Conservation (phyloP, 495 filamentous ascomycete genomes). For the Penicillium cataractarum region DNA sequence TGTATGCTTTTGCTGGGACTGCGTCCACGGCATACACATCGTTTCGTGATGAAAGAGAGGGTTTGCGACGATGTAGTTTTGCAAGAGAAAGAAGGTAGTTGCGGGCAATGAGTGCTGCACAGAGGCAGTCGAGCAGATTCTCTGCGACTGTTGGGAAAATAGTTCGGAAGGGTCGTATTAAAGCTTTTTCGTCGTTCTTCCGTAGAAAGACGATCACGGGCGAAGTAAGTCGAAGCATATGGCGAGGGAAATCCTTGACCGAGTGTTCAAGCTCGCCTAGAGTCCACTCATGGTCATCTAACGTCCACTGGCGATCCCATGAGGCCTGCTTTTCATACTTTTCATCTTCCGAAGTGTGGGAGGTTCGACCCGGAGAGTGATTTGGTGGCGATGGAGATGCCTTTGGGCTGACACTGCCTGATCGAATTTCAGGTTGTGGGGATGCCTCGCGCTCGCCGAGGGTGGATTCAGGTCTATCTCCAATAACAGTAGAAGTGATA, state of each 20-base stretch:
- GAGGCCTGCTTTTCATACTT: conserved; percentile 33
- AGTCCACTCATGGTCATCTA: conserved; percentile 53
- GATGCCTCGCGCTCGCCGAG: conserved; percentile 23
- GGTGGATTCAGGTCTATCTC: conserved; percentile 29
- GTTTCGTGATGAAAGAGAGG: conserved; percentile 22
- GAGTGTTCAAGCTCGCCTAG: conserved; percentile 49
- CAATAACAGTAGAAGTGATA: conserved; percentile 32
- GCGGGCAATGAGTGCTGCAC: conserved; percentile 63
- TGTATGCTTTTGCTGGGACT: conserved; percentile 43
- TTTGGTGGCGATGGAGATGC: conserved; percentile 21
- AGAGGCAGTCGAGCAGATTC: conserved; percentile 62
- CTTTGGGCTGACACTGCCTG: conserved; percentile 33
- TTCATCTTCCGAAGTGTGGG: conserved; percentile 35
- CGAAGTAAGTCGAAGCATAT: conserved; percentile 50
- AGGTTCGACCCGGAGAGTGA: conserved; percentile 31
- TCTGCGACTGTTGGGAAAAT: conserved; percentile 61
- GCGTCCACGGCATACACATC: conserved; percentile 34
- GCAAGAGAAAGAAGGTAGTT: conserved; percentile 58
- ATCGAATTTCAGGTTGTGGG: conserved; percentile 31
- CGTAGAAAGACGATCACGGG: conserved; percentile 49
- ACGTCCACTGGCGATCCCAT: conserved; percentile 49
- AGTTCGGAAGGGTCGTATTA: conserved; percentile 52
- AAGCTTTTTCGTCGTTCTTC: conserved; percentile 42
- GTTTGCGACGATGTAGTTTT: conserved; percentile 31
- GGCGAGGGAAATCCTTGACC: conserved; percentile 46